Evolutionary conservation across 225 moss, liverwort and hornwort species (phyloP).

Genomic region (Pleurozium schreberi): DNA sequence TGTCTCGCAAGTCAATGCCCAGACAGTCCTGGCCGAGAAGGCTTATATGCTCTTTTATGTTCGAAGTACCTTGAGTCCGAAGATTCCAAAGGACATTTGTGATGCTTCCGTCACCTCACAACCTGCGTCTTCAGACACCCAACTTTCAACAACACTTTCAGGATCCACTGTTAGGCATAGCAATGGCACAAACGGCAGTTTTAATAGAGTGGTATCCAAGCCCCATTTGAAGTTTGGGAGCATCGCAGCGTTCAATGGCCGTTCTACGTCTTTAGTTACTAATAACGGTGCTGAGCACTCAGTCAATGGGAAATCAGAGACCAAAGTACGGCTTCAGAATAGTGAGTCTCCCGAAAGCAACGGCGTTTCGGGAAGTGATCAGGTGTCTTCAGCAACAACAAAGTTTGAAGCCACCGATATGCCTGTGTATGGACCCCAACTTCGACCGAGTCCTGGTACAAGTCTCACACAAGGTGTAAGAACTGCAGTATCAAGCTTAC

Average conservation of each 20-base stretch:
- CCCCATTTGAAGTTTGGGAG: slow-evolving; percentile 53
- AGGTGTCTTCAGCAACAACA: slow-evolving; percentile 24
- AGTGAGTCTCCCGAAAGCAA: slow-evolving; percentile 37
- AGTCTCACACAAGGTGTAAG: slow-evolving; percentile 19
- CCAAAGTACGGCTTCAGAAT: slow-evolving; percentile 8
- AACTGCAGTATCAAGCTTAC: slow-evolving; percentile 14
- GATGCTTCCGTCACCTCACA: slow-evolving; percentile 20
- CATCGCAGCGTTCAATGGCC: slow-evolving; percentile 47
- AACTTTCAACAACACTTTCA: slow-evolving; percentile 39
- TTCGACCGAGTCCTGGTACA: slow-evolving; percentile 12
- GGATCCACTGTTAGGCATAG: slow-evolving; percentile 32
- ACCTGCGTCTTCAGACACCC: slow-evolving; percentile 37
- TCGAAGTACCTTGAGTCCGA: slow-evolving; percentile 39
- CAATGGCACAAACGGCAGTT: slow-evolving; percentile 44
- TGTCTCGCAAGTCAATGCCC: slow-evolving; percentile 40
- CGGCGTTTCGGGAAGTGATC: slow-evolving; percentile 29
- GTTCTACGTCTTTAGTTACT: slow-evolving; percentile 12
- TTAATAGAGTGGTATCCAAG: slow-evolving; percentile 40
- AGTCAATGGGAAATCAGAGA: slow-evolving; percentile 28
- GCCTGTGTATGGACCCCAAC: slow-evolving; percentile 44
- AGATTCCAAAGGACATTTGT: slow-evolving; percentile 32
- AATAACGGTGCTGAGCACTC: slow-evolving; percentile 32
- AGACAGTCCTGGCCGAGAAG: slow-evolving; percentile 48
- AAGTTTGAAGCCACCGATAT: slow-evolving; percentile 19
- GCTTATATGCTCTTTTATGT: slow-evolving; percentile 63